phyloP scores from a whole-genome alignment of 306 rosid genomes.

The Trichosanthes truncata region DNA sequence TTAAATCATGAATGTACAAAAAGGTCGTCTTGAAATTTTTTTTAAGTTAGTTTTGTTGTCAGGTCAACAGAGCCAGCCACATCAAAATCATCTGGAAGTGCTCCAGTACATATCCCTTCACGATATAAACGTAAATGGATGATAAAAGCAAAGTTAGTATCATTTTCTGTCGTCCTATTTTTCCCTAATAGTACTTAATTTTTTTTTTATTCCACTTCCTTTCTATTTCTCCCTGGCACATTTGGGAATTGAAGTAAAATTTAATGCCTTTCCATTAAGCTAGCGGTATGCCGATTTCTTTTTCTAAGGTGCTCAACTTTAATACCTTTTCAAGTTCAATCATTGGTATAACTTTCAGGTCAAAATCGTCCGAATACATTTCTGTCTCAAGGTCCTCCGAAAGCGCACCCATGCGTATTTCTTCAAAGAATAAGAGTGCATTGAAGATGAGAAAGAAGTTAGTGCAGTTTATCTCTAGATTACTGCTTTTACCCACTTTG shows the following conservation, averaged over 20 bases:
- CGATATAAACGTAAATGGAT: conserved; percentile 44
- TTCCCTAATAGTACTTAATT: neutral
- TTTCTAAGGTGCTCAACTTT: neutral
- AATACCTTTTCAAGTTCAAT: conserved; percentile 13
- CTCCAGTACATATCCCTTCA: conserved; percentile 34
- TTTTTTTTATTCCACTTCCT: neutral
- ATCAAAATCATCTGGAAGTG: conserved; percentile 36
- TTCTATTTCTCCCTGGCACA: neutral
- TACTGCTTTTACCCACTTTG: conserved; percentile 10
- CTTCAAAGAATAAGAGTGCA: conserved; percentile 29
- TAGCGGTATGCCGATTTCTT: neutral
- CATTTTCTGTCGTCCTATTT: neutral
- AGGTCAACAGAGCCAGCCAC: conserved; percentile 42
- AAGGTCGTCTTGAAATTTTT: neutral
- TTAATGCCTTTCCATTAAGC: neutral
- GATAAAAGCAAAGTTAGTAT: conserved; percentile 69
- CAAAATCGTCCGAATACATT: conserved; percentile 41
- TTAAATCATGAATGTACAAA: neutral
- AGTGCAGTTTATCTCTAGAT: conserved; percentile 19
- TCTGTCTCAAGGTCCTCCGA: conserved; percentile 33
- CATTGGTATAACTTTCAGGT: neutral
- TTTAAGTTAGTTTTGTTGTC: conserved; percentile 15
- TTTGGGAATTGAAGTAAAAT: neutral
- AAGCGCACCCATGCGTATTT: conserved; percentile 28
- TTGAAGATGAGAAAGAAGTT: conserved; percentile 51